These are phyloP conservation scores for Pelargonium myrrhifolium DNA, from an alignment of 441 rosid species.

Conservation along the genomic window DNA sequence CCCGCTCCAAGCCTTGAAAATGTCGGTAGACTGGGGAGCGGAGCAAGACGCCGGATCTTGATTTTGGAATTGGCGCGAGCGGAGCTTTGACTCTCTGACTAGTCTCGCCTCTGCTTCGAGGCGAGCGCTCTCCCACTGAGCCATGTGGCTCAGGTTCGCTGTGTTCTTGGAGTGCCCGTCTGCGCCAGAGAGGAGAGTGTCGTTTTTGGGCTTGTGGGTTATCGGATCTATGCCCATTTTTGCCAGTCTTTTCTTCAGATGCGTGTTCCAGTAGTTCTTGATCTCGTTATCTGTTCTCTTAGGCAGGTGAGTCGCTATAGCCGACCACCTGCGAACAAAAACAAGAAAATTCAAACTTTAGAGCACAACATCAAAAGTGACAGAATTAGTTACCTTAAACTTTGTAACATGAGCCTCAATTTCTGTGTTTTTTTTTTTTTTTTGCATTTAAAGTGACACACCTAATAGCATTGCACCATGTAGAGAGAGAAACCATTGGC, in stretches of 20 bases:
- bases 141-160: slow-evolving; percentile 93
- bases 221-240: slow-evolving; percentile 99
- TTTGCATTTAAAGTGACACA: too few species aligned
- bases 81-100: slow-evolving; percentile 75
- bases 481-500: too few species aligned
- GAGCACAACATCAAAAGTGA: not conserved
- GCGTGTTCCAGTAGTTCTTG: slow-evolving; percentile 97
- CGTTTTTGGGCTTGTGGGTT: slow-evolving; percentile 86
- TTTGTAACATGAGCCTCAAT: too few species aligned
- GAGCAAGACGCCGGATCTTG: too few species aligned
- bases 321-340: slow-evolving; percentile 68
- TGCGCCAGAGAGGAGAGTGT: slow-evolving; percentile 43
- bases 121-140: slow-evolving; percentile 97
- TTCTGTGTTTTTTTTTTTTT: too few species aligned
- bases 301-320: slow-evolving; percentile 88
- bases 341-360: slow-evolving; percentile 10
- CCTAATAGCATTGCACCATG: too few species aligned
- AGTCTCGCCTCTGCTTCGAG: slow-evolving; percentile 91
- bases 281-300: too few species aligned
- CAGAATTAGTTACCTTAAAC: too few species aligned
- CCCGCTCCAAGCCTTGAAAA: too few species aligned
- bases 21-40: too few species aligned
- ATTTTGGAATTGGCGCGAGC: slow-evolving; percentile 39
- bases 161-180: slow-evolving; percentile 72
- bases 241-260: slow-evolving; percentile 71